Evolutionary conservation across 2,329 filamentous ascomycete species (phyloP), one percentile per base, ranked within the genome.

Genomic region (Basipetospora chlamydospora): DNA sequence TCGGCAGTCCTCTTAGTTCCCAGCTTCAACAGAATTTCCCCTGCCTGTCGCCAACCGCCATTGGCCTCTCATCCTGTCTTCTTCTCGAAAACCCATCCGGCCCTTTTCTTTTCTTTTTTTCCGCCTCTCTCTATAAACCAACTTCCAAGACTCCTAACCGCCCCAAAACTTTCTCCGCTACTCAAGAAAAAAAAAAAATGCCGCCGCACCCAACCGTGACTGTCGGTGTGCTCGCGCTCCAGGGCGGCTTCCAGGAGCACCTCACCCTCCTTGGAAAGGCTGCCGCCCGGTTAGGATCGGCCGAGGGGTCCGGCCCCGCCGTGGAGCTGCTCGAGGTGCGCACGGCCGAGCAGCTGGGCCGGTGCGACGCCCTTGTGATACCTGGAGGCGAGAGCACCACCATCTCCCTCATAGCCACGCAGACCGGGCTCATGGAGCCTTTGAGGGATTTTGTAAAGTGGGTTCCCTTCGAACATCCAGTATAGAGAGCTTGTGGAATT

Each of bases 371-470:
- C 18, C 69, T 98, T 29, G 75, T 98, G 51, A 75, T 98, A 32
- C 90, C 90, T 3, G 90, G 90, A 36, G 90, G 90, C 42, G 90
- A 98, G 58, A 94, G 85, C 59, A 96, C 90, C 2, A 80, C 88
- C 3, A 92, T 98, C 46, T 84, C 85, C 9, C 70, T 95, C 21
- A 82, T 95, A 12, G 90, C 90, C 3, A 75, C 76, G 16, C 73
- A 87, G 44, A 85, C 81, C 1, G 77, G 79, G 12, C 61, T 98
- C 25, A 61, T 98, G 38, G 84, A 92, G 47, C 86, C 86, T 3
- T 60, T 98, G 42, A 66, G 85, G 37, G 71, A 87, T 22, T 98
- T 94, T 57, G 87, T 96, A 51, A 94, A 94, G 78, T 88, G 60
- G 52, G 72, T 63, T 33, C 5, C 22, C 33, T 25, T 28, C 20